Evolutionary conservation across 176 grass and related monocot species (phyloP), one percentile per base, ranked within the genome.

Genomic region (Secale cereale): DNA sequence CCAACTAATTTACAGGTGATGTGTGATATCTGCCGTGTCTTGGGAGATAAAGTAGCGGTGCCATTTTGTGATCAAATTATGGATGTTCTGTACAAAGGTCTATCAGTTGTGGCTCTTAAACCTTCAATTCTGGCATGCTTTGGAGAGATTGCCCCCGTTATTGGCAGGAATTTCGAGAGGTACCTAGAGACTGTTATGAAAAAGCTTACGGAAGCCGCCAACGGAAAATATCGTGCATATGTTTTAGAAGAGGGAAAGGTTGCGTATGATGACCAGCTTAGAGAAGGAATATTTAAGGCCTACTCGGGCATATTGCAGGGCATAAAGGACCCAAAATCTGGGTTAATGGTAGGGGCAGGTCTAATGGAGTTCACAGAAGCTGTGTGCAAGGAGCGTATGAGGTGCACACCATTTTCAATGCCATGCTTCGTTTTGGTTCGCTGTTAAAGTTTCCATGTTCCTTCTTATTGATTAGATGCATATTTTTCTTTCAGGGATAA

Each of bases 61-160:
- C 94, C 88, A 19, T 94, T 78, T 57, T 94, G 92, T 75, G 88
- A 97, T 87, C 88, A 86, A 25, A 89, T 97, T 70, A 92, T 97
- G 92, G 87, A 87, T 26, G 86, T 89, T 78, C 88, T 97, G 86
- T 85, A 94, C 26, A 92, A 94, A 79, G 92, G 94, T 79, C 77
- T 97, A 11, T 94, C 94, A 22, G 86, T 89, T 76, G 78, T 88
- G 13, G 87, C 78, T 90, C 90, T 97, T 43, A 86, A 97, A 74
- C 90, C 92, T 59, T 88, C 86, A 0, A 92, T 97, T 88, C 94
- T 94, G 72, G 92, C 94, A 39, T 89, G 92, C 84, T 97, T 94
- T 87, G 94, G 94, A 67, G 94, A 97, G 68, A 94, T 94, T 39
- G 92, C 90, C 80, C 90, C 94, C 87, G 90, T 92, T 29, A 91